A percentile compares a stretch with the other conserved stretches of the same genome.
These are phyloP conservation scores for Ochromonas danica DNA, from an alignment of 108 stramenopile species.

Conservation along the genomic window DNA sequence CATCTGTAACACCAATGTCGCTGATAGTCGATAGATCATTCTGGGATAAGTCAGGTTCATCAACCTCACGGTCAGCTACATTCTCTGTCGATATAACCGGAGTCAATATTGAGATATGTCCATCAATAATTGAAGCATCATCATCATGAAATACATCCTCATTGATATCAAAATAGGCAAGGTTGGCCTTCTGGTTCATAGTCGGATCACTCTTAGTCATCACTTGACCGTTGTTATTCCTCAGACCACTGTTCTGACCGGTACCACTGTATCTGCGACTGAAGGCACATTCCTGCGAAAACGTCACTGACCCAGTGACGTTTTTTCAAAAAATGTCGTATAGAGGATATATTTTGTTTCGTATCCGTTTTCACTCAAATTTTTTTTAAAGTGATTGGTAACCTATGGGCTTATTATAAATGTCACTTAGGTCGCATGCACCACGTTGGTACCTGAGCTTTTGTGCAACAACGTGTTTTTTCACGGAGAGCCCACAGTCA, in stretches of 20 bases:
- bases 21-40: constrained; percentile 16
- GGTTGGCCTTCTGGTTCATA: constrained; percentile 14
- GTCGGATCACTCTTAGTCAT: constrained; percentile 15
- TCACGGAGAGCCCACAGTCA: constrained; percentile 13
- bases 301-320: constrained; percentile 13
- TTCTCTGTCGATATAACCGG: constrained; percentile 15
- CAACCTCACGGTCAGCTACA: constrained; percentile 4
- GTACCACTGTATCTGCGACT: constrained; percentile 9
- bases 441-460: constrained; percentile 1
- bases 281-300: constrained; percentile 14
- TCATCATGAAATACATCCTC: constrained; percentile 16
- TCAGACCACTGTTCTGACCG: neutral
- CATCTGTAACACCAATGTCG: constrained; percentile 15
- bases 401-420: neutral
- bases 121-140: constrained; percentile 17
- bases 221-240: constrained; percentile 10
- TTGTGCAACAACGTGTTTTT: constrained; percentile 10
- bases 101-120: constrained; percentile 17
- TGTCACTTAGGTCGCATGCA: neutral
- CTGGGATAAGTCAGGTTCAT: constrained; percentile 15
- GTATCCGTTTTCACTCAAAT: constrained; percentile 6
- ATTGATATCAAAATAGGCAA: constrained; percentile 17
- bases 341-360: constrained; percentile 17
- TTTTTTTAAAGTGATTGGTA: constrained; percentile 17
- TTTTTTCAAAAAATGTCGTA: constrained; percentile 17